These are phyloP conservation scores for Cytospora piceae DNA, from an alignment of 2,329 filamentous ascomycete species.

Conservation along the genomic window DNA sequence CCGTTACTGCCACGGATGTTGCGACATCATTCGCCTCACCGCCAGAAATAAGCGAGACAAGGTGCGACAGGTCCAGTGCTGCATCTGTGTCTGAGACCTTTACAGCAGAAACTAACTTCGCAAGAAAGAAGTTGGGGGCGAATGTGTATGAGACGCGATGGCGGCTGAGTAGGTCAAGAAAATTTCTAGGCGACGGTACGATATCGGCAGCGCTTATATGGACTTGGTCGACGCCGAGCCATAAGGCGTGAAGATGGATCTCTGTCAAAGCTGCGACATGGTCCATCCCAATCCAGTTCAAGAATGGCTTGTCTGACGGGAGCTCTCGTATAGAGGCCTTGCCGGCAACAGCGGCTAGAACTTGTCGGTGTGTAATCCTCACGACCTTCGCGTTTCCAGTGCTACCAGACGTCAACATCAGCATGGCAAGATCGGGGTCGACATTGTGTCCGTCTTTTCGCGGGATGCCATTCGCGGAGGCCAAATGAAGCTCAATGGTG, in stretches of 20 bases:
- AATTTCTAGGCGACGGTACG: constrained; percentile 43
- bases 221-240: constrained; percentile 47
- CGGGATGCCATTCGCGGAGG: too few relatives aligned
- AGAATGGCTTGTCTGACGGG: constrained; percentile 39
- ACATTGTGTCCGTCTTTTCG: too few relatives aligned
- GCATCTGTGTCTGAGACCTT: neutral
- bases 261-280: constrained; percentile 57
- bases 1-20: constrained; percentile 38
- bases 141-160: constrained; percentile 50
- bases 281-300: constrained; percentile 57
- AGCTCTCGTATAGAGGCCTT: constrained; percentile 40
- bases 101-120: constrained; percentile 30
- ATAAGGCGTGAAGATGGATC: constrained; percentile 55
- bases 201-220: constrained; percentile 49
- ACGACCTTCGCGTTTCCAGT: constrained; percentile 57
- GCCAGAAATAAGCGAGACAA: constrained; percentile 39
- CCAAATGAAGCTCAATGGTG: too few relatives aligned
- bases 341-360: constrained; percentile 45
- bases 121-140: constrained; percentile 45
- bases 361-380: constrained; percentile 45
- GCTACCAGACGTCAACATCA: constrained; percentile 58
- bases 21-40: constrained; percentile 49
- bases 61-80: neutral
- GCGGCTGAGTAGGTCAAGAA: constrained; percentile 43
- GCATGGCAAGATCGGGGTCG: too few relatives aligned